Base-by-base conservation (phyloP, 2,329 filamentous ascomycete genomes). In the Coleophoma cylindrospora region DNA sequence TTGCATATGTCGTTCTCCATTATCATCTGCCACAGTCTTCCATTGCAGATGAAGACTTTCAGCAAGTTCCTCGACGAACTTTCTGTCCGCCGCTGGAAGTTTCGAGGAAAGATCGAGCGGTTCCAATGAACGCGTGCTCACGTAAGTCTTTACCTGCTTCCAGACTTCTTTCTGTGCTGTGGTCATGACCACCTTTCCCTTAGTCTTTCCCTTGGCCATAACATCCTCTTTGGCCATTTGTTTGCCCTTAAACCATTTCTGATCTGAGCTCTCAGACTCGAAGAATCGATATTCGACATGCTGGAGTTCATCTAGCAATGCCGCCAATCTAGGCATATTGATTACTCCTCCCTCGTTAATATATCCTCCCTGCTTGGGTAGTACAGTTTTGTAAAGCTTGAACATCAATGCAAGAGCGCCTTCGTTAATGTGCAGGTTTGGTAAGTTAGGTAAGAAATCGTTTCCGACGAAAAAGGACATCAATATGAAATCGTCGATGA, bases 391-490 rank as follows among this genome's bases (percentile, higher is more conserved):
- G 77, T 99, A 99, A 53, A 96, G 84, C 64, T 87, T 87, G 69
- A 99, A 99, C 94, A 99, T 99, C 65, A 94, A 86, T 21, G 92
- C 89, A 68, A 99, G 74, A 19, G 95, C 94, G 57, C 94, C 95
- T 70, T 99, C 95, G 69, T 99, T 99, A 70, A 99, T 99, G 70
- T 99, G 94, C 57, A 99, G 73, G 64, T 95, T 89, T 5, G 95
- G 95, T 51, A 99, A 77, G 70, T 99, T 96, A 3, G 94, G 94
- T 68, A 99, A 79, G 73, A 99, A 99, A 79, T 99, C 94, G 70
- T 99, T 99, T 66, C 94, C 94, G 62, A 99, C 90, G 69, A 99
- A 99, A 74, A 99, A 99, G 44, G 91, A 92, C 91, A 99, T 96
- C 54, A 99, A 81, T 66, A 99, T 97, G 70, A 99, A 99, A 75